phyloP scores from a whole-genome alignment of 2,329 filamentous ascomycete species.

The Purpureocillium takamizusanense region DNA sequence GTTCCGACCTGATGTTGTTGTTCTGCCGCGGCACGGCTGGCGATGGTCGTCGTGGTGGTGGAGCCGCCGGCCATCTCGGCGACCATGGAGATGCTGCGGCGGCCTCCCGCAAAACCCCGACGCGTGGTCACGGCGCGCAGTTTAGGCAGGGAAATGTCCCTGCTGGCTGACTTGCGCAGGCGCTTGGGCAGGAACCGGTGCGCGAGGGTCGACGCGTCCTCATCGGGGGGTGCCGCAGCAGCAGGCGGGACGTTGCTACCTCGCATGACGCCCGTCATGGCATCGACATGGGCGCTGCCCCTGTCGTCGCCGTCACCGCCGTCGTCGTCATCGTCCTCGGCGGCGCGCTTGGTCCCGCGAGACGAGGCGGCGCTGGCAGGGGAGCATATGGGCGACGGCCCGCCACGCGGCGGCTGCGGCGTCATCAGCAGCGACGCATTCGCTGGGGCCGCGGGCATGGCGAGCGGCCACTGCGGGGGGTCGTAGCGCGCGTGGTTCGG shows the following conservation, averaged over 20 bases:
- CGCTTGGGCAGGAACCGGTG: conserved; percentile 25
- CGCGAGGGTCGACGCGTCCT: conserved; percentile 11
- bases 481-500: neutral
- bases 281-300: no score
- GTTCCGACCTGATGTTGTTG: no score
- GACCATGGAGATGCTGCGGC: conserved; percentile 18
- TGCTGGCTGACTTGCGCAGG: conserved; percentile 41
- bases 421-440: conserved; percentile 3
- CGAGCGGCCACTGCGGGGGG: conserved; percentile 18
- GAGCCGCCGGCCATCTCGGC: conserved; percentile 2
- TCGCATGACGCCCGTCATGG: no score
- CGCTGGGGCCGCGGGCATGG: conserved; percentile 4
- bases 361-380: conserved; percentile 23
- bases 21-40: no score
- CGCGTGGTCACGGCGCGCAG: conserved; percentile 20
- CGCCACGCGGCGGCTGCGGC: conserved; percentile 10
- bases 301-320: conserved; percentile 11
- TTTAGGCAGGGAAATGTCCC: conserved; percentile 27
- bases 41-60: neutral
- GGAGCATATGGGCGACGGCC: conserved; percentile 17
- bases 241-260: no score
- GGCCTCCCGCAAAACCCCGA: conserved; percentile 10
- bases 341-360: conserved; percentile 42
- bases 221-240: conserved; percentile 4
- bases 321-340: conserved; percentile 21